Conservation (phyloP, 1,284 basidiomycete genomes). For the Mycena sp. region DNA sequence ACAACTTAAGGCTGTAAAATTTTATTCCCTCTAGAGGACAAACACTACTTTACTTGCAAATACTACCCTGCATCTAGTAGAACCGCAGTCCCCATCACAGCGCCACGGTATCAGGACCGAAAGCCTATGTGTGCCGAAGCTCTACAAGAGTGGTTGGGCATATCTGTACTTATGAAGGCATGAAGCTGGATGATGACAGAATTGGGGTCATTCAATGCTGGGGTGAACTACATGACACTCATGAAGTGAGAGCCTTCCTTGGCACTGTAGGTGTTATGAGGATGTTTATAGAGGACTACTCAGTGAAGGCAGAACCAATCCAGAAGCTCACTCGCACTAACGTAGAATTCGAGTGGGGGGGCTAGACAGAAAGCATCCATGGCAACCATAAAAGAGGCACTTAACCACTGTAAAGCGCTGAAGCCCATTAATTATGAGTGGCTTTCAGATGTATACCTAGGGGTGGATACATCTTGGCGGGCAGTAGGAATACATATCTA, state of each 20-base stretch:
- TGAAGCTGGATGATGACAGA: conserved; percentile 32
- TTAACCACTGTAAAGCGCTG: conserved; percentile 31
- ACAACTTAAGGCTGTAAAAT: no score
- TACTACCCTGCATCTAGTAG: no score
- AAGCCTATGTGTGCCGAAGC: conserved; percentile 33
- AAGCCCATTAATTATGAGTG: conserved; percentile 44
- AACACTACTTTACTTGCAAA: no score
- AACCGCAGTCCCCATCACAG: no score
- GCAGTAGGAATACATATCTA: conserved; percentile 43
- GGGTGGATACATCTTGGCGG: conserved; percentile 45
- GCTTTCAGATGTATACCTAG: conserved; percentile 39
- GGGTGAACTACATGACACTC: conserved; percentile 29
- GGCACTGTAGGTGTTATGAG: conserved; percentile 36
- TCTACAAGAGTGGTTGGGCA: conserved; percentile 40
- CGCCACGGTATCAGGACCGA: conserved; percentile 37
- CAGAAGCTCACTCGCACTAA: conserved; percentile 37
- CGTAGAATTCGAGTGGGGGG: conserved; percentile 34
- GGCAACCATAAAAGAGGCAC: conserved; percentile 37
- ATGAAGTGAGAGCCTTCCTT: conserved; percentile 40
- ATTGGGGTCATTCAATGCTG: conserved; percentile 34
- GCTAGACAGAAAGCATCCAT: conserved; percentile 29
- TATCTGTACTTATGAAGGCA: conserved; percentile 36
- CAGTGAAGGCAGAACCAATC: conserved; percentile 26
- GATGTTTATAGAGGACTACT: conserved; percentile 38
- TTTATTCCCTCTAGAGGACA: no score